A percentile compares a stretch with the other conserved stretches of the same genome.
phyloP scores from a whole-genome alignment of 257 asterid genomes.

The Solanum lycopersicoides region DNA sequence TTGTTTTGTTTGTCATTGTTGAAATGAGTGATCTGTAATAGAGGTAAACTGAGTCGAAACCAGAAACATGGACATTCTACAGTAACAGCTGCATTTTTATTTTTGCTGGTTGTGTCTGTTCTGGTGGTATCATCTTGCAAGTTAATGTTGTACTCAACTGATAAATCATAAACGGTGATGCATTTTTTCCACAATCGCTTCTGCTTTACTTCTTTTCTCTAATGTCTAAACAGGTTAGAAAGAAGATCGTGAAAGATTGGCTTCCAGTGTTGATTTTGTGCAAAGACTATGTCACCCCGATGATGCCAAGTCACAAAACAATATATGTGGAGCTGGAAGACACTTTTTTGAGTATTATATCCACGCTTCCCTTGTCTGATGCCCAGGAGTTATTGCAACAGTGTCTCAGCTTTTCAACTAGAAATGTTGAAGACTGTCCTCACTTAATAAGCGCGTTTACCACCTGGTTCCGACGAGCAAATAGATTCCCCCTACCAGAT shows the following conservation, averaged over 20 bases:
- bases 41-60: neutral
- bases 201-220: neutral
- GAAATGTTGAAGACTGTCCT: slow-evolving; percentile 79
- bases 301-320: slow-evolving; percentile 44
- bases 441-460: slow-evolving; percentile 82
- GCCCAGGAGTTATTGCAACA: slow-evolving; percentile 68
- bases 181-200: neutral
- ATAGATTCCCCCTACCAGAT: slow-evolving; percentile 13
- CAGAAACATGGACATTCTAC: neutral
- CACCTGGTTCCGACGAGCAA: slow-evolving; percentile 94
- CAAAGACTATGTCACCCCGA: slow-evolving; percentile 45
- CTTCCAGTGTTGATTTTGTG: slow-evolving; percentile 81
- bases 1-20: neutral
- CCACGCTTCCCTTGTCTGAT: slow-evolving; percentile 76
- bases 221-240: slow-evolving; percentile 47
- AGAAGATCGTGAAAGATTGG: slow-evolving; percentile 85
- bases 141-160: neutral
- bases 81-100: neutral
- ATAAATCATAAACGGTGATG: neutral
- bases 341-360: slow-evolving; percentile 67
- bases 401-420: slow-evolving; percentile 87
- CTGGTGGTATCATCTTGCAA: neutral
- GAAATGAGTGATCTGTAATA: neutral
- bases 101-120: neutral
- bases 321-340: slow-evolving; percentile 71